Base-by-base conservation (phyloP, 1,139 yeast genomes). In the Meyerozyma carpophila region DNA sequence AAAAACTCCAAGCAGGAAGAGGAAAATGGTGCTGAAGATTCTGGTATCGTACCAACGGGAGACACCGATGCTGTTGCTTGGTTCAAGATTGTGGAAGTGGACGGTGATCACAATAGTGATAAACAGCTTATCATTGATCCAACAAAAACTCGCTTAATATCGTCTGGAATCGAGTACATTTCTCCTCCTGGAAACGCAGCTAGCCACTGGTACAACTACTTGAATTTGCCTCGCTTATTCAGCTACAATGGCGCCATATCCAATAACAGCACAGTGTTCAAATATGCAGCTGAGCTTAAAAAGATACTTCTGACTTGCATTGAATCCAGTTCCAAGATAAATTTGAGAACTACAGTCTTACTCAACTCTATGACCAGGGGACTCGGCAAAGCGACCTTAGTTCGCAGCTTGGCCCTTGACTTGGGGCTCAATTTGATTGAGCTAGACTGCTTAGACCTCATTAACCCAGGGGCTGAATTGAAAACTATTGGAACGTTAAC, bases 21-120 rank as follows among this genome's bases (percentile, higher is more conserved):
- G 1, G 66, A 59, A 3, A 57, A 53, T 6, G 52, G 47, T 2
- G 42, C 41, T 3, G 58, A 56, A 7, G 57, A 60, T 32, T 67
- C 73, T 5, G 64, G 66, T 9, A 63, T 75, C 1, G 65, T 73
- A 2, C 90, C 89, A 0, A 64, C 68, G 2, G 88, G 89, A 0
- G 75, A 71, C 36, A 82, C 88, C 0, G 90, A 90, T 57, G 73
- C 81, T 0, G 78, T 91, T 11, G 95, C 93, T 0, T 93, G 97
- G 97, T 91, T 90, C 61, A 79, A 79, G 52, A 75, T 82, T 24
- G 62, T 63, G 4, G 70, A 77, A 8, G 66, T 70, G 20, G 59
- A 65, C 18, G 74, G 75, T 0, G 51, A 46, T 29, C 52, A 50
- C 20, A 52, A 57, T 0, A 58, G 57, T 1, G 62, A 70, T 0